Evolutionary conservation across 192 early-diverging fungal genomes (phyloP).

Genomic region (Ambispora gerdemannii): DNA sequence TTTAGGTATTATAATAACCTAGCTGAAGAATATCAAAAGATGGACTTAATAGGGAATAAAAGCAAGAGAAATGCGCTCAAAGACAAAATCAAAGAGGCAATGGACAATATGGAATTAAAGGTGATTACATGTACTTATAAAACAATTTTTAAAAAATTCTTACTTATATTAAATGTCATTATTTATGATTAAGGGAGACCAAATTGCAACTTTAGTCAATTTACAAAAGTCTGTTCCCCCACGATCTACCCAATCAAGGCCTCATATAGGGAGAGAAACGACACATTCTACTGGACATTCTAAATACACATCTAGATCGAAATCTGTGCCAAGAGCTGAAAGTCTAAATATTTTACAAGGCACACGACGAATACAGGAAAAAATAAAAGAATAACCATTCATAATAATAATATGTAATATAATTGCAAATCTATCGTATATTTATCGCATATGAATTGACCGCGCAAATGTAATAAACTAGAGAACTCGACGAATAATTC

Average conservation of each 20-base stretch:
- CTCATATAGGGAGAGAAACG: no score
- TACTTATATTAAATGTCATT: neutral
- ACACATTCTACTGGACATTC: no score
- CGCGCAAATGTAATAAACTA: no score
- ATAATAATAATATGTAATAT: no score
- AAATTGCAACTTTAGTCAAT: conserved; percentile 6
- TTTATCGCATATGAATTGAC: no score
- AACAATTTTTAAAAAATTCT: neutral
- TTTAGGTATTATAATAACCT: neutral
- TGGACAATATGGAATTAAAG: conserved; percentile 16
- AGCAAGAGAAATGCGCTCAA: neutral
- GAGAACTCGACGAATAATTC: no score
- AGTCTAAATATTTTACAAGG: neutral
- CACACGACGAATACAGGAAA: neutral
- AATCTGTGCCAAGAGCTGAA: neutral
- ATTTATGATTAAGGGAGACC: neutral
- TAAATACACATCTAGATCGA: no score
- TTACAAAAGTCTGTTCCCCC: no score
- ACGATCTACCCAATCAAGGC: no score
- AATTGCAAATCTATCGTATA: no score
- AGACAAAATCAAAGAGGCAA: conserved; percentile 7
- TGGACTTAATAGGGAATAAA: neutral
- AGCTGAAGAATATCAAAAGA: neutral
- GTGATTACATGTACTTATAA: neutral
- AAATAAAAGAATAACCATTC: no score